Base-by-base conservation (phyloP, 805 yeast species). In the Teunomyces panamensis region DNA sequence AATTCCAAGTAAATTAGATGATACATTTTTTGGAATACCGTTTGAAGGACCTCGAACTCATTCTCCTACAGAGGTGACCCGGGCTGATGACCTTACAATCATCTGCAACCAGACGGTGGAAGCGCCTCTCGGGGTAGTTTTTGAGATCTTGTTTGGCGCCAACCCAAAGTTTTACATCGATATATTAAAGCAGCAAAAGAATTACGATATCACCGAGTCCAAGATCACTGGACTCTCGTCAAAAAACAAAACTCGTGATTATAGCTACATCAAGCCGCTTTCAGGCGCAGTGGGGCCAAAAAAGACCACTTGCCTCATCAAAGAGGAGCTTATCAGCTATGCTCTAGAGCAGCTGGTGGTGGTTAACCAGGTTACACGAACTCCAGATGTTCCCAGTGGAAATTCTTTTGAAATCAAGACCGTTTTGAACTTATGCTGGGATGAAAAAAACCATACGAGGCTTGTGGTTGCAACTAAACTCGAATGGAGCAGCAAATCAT, bases 301-400 rank as follows among this genome's bases (percentile, higher is more conserved):
- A 55, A 86, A 85, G 54, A 86, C 95, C 0, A 68, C 67, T 48
- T 86, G 92, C 68, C 61, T 72, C 13, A 83, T 87, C 42, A 71
- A 74, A 4, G 95, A 87, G 57, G 73, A 73, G 2, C 58, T 86
- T 13, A 80, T 81, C 29, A 69, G 75, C 37, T 68, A 59, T 45
- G 83, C 85, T 56, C 70, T 78, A 16, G 69, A 75, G 5, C 66
- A 70, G 24, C 67, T 61, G 48, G 71, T 81, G 14, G 69, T 73
- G 29, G 79, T 83, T 2, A 71, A 75, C 3, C 87, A 84, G 54
- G 60, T 71, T 1, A 82, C 90, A 0, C 77, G 74, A 42, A 84
- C 89, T 0, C 95, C 94, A 0, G 94, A 87, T 67, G 89, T 87
- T 11, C 95, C 95, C 0, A 81, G 87, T 27, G 94, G 95, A 7